Evolutionary conservation across 371 early-diverging fungal species (phyloP), one percentile per base, ranked within the genome.

Genomic region (Basidiobolus meristosporus): DNA sequence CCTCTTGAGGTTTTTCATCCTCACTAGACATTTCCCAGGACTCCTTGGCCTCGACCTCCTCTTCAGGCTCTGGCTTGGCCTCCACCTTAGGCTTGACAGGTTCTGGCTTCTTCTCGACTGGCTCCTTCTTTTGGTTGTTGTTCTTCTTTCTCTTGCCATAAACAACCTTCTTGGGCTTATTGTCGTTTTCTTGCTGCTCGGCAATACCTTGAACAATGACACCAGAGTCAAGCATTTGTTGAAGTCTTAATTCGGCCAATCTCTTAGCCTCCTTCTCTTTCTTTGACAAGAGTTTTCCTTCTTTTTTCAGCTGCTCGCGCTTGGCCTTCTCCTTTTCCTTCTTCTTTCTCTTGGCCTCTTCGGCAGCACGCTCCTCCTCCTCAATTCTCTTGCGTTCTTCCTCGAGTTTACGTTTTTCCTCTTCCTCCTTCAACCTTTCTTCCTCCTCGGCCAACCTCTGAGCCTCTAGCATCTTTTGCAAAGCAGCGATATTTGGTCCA

Each of bases 271-370:
- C 81, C 61, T 83, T 89, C 58, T 97, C 86, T n/a, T 86, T 73
- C 53, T 87, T 85, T 30, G 92, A 87, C 52, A 91, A 58, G 23
- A 87, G 69, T 52, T 90, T 90, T 38, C 97, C 96, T 39, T 84
- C 77, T 53, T 81, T 87, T 39, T 77, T 77, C 33, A 90, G 71
- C 57, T 90, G 85, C 43, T 95, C 97, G 30, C 72, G 70, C 58
- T 81, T 83, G 28, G 65, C 64, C 72, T 73, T 66, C 38, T 77
- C 75, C 47, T 70, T 72, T 51, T 87, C 77, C 57, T 80, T 79
- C 45, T 77, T 79, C 48, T 56, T 57, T 23, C 50, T 64, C 50
- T 65, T 56, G 2, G 68, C 60, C 18, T 71, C 86, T 45, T 77
- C 78, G 50, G 68, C 70, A 19, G 41, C 50, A 0, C 48, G 46